Base-by-base conservation (phyloP, 2,329 filamentous ascomycete genomes). In the Orbilia blumenaviensis region DNA sequence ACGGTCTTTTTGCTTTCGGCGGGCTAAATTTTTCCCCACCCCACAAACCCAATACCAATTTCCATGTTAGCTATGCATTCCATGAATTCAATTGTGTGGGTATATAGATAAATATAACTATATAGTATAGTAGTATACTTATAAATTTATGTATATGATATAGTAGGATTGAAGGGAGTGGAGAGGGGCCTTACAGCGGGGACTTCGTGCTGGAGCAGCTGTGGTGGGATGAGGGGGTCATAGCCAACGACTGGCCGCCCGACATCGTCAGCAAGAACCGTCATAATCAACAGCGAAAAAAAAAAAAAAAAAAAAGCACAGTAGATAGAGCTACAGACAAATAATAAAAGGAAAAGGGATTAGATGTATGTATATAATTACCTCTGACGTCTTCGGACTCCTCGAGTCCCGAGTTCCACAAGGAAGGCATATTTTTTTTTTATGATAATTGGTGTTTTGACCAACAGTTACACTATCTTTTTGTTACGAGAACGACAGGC, bases 1-100 rank as follows among this genome's bases (percentile, higher is more conserved):
- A 90, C 89, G 3, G 88, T 89, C 77, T 69, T 82, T 79, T 85
- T 85, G 36, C 85, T 86, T 77, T 84, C 84, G 16, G 81, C 36
- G 12, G 85, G 82, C 79, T 80, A 48, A n/a, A n/a, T n/a, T n/a
- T 52, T 25, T 12, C 27, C 16, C 29, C 36, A 56, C 12, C 16
- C n/a, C n/a, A n/a, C n/a, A n/a, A n/a, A n/a, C n/a, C n/a, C n/a
- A n/a, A n/a, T n/a, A n/a, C n/a, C n/a, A n/a, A n/a, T n/a, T n/a
- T n/a, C n/a, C n/a, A 48, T 54, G 68, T 77, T 60, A 74, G 61
- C 34, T 25, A 48, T 67, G 34, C 44, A 27, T 50, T 50, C 27
- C 14, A 66, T 38, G 36, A 29, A n/a, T 29, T 9, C n/a, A n/a
- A n/a, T n/a, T n/a, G n/a, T n/a, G n/a, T n/a, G n/a, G n/a, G n/a